Evolutionary conservation across 75 land plant species (phyloP).

Genomic region (Cupressus sempervirens): DNA sequence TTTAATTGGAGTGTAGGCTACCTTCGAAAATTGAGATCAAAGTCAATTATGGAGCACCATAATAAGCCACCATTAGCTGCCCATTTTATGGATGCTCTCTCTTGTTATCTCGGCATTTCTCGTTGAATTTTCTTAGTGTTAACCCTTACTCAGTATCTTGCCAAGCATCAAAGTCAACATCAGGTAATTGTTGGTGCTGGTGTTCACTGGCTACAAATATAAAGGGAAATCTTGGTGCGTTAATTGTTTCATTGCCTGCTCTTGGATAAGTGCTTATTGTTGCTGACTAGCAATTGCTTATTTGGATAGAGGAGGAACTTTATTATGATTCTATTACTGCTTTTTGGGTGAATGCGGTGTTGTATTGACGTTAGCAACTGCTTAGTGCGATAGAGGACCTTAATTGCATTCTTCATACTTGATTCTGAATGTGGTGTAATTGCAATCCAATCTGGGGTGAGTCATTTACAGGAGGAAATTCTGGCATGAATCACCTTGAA

Average conservation of each 20-base stretch:
- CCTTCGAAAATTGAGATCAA: background rate
- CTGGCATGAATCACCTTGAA: too few species aligned
- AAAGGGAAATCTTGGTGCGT: background rate
- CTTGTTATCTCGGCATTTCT: background rate
- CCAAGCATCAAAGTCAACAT: background rate
- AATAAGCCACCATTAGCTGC: background rate
- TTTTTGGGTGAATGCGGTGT: background rate
- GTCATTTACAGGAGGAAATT: background rate
- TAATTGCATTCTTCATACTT: too few species aligned
- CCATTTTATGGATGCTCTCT: background rate
- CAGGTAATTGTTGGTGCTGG: background rate
- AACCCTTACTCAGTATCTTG: background rate
- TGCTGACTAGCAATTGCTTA: background rate
- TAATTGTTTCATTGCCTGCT: background rate
- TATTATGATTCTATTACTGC: background rate
- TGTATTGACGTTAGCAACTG: background rate
- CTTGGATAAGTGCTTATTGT: background rate
- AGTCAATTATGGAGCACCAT: background rate
- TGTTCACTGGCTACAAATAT: background rate
- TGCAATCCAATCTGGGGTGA: background rate
- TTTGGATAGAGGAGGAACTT: background rate
- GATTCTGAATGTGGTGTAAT: too few species aligned
- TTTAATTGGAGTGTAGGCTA: background rate
- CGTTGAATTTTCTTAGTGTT: background rate
- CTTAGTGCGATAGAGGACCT: too few species aligned